Evolutionary conservation across 306 rosid genomes (phyloP).

Genomic region (Psophocarpus tetragonolobus): DNA sequence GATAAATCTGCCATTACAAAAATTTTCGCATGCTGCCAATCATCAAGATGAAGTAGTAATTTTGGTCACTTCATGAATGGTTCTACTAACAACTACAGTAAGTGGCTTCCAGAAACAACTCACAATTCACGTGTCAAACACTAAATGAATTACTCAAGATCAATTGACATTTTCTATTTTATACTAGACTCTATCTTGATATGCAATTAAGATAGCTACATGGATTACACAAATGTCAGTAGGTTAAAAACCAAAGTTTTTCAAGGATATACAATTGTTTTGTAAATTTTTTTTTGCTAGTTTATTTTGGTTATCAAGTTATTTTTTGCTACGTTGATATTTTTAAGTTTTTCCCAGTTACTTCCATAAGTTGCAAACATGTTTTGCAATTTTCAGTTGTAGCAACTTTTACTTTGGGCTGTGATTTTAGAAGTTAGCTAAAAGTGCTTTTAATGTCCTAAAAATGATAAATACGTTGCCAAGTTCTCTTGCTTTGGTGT

Average conservation of each 20-base stretch:
- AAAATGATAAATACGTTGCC: not conserved
- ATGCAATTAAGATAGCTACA: not conserved
- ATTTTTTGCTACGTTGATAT: not conserved
- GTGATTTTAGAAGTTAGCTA: not conserved
- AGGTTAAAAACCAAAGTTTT: not conserved
- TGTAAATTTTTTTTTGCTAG: not conserved
- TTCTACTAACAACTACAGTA: not conserved
- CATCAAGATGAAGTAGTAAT: not conserved
- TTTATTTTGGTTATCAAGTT: not conserved
- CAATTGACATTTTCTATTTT: slow-evolving; percentile 5
- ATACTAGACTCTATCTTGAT: not conserved
- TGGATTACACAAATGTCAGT: not conserved
- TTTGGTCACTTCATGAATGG: not conserved
- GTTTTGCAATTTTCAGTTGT: not conserved
- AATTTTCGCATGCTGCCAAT: slow-evolving; percentile 17
- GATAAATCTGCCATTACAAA: slow-evolving; percentile 27
- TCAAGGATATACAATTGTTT: not conserved
- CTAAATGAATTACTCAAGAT: not conserved
- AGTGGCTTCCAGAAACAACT: not conserved
- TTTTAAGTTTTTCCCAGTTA: not conserved
- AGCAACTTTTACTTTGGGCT: not conserved
- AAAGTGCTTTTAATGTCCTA: not conserved
- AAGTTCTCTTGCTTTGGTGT: too few relatives aligned
- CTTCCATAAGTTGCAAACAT: not conserved
- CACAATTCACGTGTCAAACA: not conserved